These are phyloP conservation scores for Cyberlindnera bimundalis DNA, from an alignment of 805 yeast genomes.

Conservation along the genomic window DNA sequence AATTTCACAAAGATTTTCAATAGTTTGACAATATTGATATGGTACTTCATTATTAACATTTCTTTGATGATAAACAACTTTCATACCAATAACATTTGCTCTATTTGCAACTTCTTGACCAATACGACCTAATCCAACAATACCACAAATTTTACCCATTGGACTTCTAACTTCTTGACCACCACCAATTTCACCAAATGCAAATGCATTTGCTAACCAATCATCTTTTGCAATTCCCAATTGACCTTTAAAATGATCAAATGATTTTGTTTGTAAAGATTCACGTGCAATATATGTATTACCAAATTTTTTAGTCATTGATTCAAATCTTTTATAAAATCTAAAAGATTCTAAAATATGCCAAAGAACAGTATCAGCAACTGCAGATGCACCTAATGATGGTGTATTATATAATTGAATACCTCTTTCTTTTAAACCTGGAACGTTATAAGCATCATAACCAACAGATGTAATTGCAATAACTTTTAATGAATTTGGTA, in stretches of 20 bases:
- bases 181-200: constrained; percentile 39
- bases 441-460: constrained; percentile 46
- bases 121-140: constrained; percentile 61
- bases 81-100: constrained; percentile 53
- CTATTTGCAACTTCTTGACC: constrained; percentile 53
- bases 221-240: constrained; percentile 27
- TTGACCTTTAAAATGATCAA: constrained; percentile 29
- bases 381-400: constrained; percentile 51
- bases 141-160: constrained; percentile 46
- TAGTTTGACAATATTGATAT: constrained; percentile 30
- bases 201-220: constrained; percentile 20
- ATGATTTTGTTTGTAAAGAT: constrained; percentile 32
- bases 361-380: constrained; percentile 61
- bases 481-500: constrained; percentile 45
- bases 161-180: constrained; percentile 39
- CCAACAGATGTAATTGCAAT: constrained; percentile 58
- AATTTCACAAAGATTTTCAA: constrained; percentile 33
- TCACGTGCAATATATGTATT: constrained; percentile 42
- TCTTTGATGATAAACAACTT: constrained; percentile 53
- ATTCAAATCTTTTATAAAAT: constrained; percentile 40
- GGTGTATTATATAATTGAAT: constrained; percentile 47
- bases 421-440: constrained; percentile 35
- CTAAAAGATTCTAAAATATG: constrained; percentile 53
- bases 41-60: constrained; percentile 36
- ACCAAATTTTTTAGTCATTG: constrained; percentile 29